Evolutionary conservation across 225 moss, liverwort and hornwort species (phyloP).

Genomic region (Anthoceros angustus): DNA sequence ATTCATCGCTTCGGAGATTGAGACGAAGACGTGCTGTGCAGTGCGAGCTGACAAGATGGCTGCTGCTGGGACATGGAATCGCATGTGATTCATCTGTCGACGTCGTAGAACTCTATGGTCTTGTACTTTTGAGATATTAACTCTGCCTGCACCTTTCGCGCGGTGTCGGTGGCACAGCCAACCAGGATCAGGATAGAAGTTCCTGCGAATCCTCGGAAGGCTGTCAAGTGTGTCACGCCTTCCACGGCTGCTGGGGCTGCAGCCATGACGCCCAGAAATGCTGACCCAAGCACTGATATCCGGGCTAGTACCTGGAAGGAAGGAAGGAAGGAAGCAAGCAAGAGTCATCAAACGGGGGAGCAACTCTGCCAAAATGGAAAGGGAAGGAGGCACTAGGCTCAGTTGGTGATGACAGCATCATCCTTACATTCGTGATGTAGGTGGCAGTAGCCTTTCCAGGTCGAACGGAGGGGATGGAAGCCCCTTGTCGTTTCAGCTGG

Average conservation of each 20-base stretch:
- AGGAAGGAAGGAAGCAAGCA: neutral
- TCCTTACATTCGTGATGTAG: conserved; percentile 65
- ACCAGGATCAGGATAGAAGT: conserved; percentile 72
- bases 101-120: conserved; percentile 59
- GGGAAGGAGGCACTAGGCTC: too few species aligned
- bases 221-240: conserved; percentile 73
- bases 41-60: too few species aligned
- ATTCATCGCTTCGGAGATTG: too few species aligned
- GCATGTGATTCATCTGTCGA: conserved; percentile 11
- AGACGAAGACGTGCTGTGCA: too few species aligned
- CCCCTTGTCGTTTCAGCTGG: conserved; percentile 95
- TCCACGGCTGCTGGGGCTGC: conserved; percentile 68
- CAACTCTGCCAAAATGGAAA: too few species aligned
- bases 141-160: conserved; percentile 72
- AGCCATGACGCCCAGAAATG: conserved; percentile 71
- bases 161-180: conserved; percentile 71
- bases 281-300: conserved; percentile 66
- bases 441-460: conserved; percentile 84
- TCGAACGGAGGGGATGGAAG: conserved; percentile 87
- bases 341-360: too few species aligned
- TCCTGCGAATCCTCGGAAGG: conserved; percentile 75
- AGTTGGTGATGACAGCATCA: neutral
- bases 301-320: conserved; percentile 52
- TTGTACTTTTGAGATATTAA: conserved; percentile 80
- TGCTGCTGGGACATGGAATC: too few species aligned